Evolutionary conservation across 2,329 filamentous ascomycete genomes (phyloP).

Genomic region (Sphaerulina vaccinii): DNA sequence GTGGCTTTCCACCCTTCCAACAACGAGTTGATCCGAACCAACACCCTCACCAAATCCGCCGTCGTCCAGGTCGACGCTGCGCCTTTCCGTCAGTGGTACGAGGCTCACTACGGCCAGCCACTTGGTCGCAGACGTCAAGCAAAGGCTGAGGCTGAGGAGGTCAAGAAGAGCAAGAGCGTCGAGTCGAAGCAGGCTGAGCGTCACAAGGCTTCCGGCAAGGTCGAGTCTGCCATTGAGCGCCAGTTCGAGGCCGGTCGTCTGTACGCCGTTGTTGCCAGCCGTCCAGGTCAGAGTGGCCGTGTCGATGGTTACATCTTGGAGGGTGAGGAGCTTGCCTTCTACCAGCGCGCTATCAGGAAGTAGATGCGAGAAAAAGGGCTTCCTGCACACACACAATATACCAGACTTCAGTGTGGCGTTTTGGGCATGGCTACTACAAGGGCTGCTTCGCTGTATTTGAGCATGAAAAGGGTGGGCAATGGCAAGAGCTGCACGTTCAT

Average conservation of each 20-base stretch:
- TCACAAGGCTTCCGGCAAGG: conserved; percentile 82
- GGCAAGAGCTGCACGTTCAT: conserved; percentile 20
- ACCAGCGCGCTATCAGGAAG: conserved; percentile 99
- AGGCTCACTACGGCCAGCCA: conserved; percentile 95
- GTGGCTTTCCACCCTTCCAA: conserved; percentile 99
- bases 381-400: conserved; percentile 1
- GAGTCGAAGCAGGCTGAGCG: conserved; percentile 95
- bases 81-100: conserved; percentile 99
- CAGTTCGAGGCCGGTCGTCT: conserved; percentile 99
- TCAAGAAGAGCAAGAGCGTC: conserved; percentile 92
- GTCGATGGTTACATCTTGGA: conserved; percentile 97
- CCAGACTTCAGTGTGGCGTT: conserved; percentile 27
- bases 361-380: conserved; percentile 54
- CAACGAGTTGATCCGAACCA: conserved; percentile 99
- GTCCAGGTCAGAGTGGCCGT: conserved; percentile 95
- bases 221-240: conserved; percentile 87
- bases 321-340: conserved; percentile 99
- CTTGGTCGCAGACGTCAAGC: conserved; percentile 88
- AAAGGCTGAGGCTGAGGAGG: conserved; percentile 61
- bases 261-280: conserved; percentile 86
- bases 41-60: conserved; percentile 98
- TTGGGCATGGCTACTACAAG: conserved; percentile 26
- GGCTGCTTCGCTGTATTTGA: conserved; percentile 22
- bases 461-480: conserved; percentile 17
- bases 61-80: conserved; percentile 98